Conservation (phyloP, 176 grass and related monocot species). For the Lolium multiflorum region DNA sequence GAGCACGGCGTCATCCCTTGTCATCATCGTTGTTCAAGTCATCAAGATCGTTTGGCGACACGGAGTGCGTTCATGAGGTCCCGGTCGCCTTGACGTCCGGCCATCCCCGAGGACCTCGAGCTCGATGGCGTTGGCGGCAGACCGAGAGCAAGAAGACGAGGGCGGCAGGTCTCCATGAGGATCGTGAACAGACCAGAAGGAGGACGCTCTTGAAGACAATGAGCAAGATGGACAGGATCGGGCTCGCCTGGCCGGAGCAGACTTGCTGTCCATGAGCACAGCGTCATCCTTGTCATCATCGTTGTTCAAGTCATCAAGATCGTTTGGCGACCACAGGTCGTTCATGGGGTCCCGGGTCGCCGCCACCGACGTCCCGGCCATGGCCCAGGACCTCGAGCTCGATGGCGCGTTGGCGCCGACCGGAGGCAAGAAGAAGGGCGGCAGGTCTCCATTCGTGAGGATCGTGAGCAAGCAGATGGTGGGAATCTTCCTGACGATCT, state of each 20-base stretch:
- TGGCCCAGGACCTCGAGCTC: constrained; percentile 30
- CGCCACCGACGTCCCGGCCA: constrained; percentile 20
- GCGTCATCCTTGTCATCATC: constrained; percentile 12
- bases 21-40: constrained; percentile 55
- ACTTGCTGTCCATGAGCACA: constrained; percentile 51
- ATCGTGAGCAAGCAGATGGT: constrained; percentile 98
- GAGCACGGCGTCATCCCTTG: neutral
- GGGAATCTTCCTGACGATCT: constrained; percentile 78
- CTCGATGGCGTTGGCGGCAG: neutral
- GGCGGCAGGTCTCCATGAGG: constrained; percentile 52
- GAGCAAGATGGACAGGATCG: constrained; percentile 73
- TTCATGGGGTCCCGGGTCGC: constrained; percentile 47
- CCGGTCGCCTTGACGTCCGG: too few species aligned
- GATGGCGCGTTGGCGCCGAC: neutral
- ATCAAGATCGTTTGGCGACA: constrained; percentile 41
- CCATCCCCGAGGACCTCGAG: too few species aligned
- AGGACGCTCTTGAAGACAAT: constrained; percentile 63
- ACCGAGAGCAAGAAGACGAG: constrained; percentile 43
- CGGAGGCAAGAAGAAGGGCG: constrained; percentile 44
- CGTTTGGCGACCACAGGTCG: constrained; percentile 38
- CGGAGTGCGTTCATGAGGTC: constrained; percentile 52
- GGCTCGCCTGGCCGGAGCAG: constrained; percentile 87
- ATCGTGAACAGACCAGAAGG: constrained; percentile 72
- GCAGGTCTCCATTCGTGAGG: constrained; percentile 69
- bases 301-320: constrained; percentile 58